phyloP scores from a whole-genome alignment of 2,329 filamentous ascomycete species.

The Talaromyces piceae region DNA sequence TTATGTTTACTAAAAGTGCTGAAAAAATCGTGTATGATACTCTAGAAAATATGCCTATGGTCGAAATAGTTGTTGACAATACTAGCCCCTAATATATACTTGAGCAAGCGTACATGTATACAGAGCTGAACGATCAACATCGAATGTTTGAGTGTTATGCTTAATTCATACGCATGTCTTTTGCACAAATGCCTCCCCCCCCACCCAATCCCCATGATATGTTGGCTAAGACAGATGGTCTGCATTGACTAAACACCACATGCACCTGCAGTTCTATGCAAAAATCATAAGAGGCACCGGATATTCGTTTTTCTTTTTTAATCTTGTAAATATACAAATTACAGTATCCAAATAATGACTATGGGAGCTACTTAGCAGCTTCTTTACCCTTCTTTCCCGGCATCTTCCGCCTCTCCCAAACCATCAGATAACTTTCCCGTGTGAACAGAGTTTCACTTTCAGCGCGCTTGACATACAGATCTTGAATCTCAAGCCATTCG shows the following conservation, averaged over 20 bases:
- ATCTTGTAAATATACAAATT: neutral
- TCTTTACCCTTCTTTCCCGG: slow-evolving; percentile 23
- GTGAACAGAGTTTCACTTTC: slow-evolving; percentile 85
- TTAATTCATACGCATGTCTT: no score
- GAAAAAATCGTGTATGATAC: neutral
- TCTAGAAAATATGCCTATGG: neutral
- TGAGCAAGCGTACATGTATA: no score
- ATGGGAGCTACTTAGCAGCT: neutral
- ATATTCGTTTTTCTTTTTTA: neutral
- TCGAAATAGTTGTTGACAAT: neutral
- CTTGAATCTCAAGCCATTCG: slow-evolving; percentile 90
- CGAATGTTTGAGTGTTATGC: no score
- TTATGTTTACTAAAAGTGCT: no score
- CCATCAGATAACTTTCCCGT: slow-evolving; percentile 89
- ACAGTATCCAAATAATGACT: neutral
- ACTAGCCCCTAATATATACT: no score
- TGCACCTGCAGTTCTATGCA: no score
- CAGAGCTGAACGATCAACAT: no score
- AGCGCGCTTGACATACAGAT: slow-evolving; percentile 84
- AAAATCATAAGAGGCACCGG: neutral
- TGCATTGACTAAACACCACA: neutral
- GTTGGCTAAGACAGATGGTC: neutral
- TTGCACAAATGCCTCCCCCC: no score
- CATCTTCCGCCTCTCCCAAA: slow-evolving; percentile 77
- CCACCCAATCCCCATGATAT: no score